phyloP scores from a whole-genome alignment of 1,284 basidiomycete species.

The Ceratobasidium sp. region DNA sequence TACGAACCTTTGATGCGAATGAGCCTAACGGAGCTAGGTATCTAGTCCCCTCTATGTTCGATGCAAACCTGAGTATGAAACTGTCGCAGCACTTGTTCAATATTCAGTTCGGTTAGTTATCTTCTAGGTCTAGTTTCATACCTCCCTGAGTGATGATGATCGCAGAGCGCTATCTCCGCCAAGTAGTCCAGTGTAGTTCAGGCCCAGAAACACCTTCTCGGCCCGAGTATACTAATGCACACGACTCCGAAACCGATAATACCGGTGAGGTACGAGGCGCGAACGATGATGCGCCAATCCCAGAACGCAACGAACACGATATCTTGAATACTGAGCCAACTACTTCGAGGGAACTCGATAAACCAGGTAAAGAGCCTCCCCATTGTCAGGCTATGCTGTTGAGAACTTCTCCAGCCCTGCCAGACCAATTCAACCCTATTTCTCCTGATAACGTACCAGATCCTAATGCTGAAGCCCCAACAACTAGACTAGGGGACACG shows the following conservation, averaged over 20 bases:
- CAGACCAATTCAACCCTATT: no score
- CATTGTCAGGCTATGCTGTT: background rate
- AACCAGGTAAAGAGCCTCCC: background rate
- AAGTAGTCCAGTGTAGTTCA: background rate
- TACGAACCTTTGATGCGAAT: background rate
- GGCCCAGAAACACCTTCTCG: background rate
- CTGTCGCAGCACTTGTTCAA: slow-evolving; percentile 41
- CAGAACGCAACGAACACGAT: background rate
- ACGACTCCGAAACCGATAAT: background rate
- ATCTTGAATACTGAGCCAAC: background rate
- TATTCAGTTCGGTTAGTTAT: slow-evolving; percentile 31
- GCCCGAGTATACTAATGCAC: background rate
- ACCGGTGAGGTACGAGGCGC: background rate
- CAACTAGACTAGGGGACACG: background rate
- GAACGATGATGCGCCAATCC: background rate
- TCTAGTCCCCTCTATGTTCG: slow-evolving; percentile 25
- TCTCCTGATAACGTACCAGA: background rate
- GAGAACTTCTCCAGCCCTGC: no score
- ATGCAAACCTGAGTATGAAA: slow-evolving; percentile 17
- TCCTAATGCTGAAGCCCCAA: background rate
- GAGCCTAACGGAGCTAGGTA: background rate
- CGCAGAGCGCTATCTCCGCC: background rate
- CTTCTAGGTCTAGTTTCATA: background rate
- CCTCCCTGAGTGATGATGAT: background rate
- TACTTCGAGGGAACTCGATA: no score